Evolutionary conservation across 208 protist species (phyloP), one percentile per base, ranked within the genome.

Genomic region (Trypanosoma theileri): DNA sequence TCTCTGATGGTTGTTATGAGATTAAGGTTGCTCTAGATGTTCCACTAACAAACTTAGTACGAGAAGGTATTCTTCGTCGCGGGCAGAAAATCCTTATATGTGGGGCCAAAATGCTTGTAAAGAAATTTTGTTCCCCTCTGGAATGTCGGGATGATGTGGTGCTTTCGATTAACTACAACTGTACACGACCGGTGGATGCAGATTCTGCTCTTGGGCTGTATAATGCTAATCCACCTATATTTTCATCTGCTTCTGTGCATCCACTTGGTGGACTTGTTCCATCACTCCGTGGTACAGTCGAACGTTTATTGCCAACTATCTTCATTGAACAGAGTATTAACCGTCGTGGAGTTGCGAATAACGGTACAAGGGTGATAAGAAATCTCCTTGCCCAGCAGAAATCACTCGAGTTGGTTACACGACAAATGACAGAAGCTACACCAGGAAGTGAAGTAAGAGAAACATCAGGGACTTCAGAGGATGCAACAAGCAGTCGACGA

Each of bases 1-100:
- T 96, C 8, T 89, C 65, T 16, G 90, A 96, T 53, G 90, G 90
- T 31, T 80, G 75, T 45, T 96, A 96, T 66, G 79, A 91, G 42
- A 44, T 91, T 13, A 77, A 79, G 55, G 80, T 71, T 14, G 66
- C 81, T 50, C 75, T 91, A 46, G 90, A 96, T 59, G 40, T 93
- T 3, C 87, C 85, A n/a, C 74, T 96, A 16, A 88, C 80, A 50
- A 82, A 82, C 56, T 57, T 93, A 1, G 42, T 91, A 11, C 82
- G 86, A 10, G 75, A 92, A 28, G 84, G 84, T 12, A 81, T 75
- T 21, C 53, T 93, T 24, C 64, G 61, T 16, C 69, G 77, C 26
- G 86, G 86, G 11, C 71, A 85, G 61, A 85, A 84, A 44, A 55
- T 96, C 12, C 60, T 84, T 3, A 65, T 93, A 4, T 96, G 90